Base-by-base conservation (phyloP, 2,329 filamentous ascomycete genomes). In the Massarina eburnea region DNA sequence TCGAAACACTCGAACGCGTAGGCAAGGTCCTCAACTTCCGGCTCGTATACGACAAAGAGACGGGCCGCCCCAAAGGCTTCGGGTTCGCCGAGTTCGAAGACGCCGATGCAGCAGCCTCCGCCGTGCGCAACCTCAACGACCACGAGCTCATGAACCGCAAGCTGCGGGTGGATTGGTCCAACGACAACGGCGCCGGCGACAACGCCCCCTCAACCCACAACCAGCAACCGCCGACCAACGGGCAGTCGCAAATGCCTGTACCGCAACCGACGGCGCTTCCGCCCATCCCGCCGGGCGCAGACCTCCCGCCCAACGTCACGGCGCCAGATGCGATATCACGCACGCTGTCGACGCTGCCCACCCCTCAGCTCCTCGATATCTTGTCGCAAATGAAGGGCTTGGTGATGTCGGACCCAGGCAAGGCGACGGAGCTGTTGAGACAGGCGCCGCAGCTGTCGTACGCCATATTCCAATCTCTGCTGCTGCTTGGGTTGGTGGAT, bases 71-170 rank as follows among this genome's bases (percentile, higher is more conserved):
- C 1, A 97, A 96, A 71, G 94, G 94, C 15, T 99, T 96, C 68
- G 94, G 94, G 27, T 99, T 97, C 62, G 89, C 91, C 63, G 92
- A 97, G 69, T 99, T 95, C 66, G 88, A 90, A 44, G 94, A 97
- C 66, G 85, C 89, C 48, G 92, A 95, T 81, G 80, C 91, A 20
- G 94, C 94, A 24, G 90, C 92, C 29, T 95, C 91, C 2, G 94
- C 94, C 2, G 92, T 97, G 38, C 86, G 92, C 58, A 97, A 99
- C 67, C 77, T 97, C 41, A 96, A 97, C 74, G 91, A 96, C 70
- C 86, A 90, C 73, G 92, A 97, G 69, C 85, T 96, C 66, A 95
- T 96, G 85, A 91, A 91, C 44, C 84, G 94, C 62, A 95, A 95
- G 71, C 80, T 99, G 53, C 84, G 91, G 49, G 94, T 99, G 45